phyloP scores from a whole-genome alignment of 208 protist species.

The Balamuthia mandrillaris region DNA sequence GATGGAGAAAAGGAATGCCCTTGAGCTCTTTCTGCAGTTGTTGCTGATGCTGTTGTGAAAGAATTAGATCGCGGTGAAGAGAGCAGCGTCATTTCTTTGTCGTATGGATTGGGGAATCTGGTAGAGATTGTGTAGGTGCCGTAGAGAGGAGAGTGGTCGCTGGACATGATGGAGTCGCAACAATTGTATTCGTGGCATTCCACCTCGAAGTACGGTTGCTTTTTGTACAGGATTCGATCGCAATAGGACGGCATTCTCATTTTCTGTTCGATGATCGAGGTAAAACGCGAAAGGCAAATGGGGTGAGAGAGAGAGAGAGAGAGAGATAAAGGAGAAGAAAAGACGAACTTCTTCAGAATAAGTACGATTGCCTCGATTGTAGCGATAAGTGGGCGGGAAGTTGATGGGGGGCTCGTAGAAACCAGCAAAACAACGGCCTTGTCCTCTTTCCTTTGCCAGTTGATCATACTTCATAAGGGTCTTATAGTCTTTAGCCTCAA shows the following conservation, averaged over 20 bases:
- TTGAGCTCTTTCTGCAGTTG: not conserved
- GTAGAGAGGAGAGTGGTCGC: not conserved
- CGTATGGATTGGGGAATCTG: not conserved
- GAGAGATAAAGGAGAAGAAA: too few relatives aligned
- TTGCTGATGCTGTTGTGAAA: not conserved
- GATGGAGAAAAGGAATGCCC: not conserved
- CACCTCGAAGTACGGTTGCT: not conserved
- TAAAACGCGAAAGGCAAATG: not conserved
- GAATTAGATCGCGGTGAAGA: too few relatives aligned
- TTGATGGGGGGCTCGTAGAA: not conserved
- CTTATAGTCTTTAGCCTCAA: not conserved
- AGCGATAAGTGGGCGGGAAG: not conserved
- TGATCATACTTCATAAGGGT: not conserved
- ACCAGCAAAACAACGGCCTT: not conserved
- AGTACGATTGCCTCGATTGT: not conserved
- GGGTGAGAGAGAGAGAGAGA: too few relatives aligned
- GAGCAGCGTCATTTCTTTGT: too few relatives aligned
- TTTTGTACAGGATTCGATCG: not conserved
- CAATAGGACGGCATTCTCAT: conserved; percentile 5
- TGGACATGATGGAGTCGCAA: not conserved
- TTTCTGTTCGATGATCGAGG: not conserved
- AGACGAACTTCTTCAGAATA: conserved; percentile 10
- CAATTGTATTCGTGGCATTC: conserved; percentile 1
- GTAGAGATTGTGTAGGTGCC: not conserved
- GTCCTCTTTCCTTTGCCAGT: not conserved